Base-by-base conservation (phyloP, 768 basidiomycete species). In the Fomitopsis serialis region DNA sequence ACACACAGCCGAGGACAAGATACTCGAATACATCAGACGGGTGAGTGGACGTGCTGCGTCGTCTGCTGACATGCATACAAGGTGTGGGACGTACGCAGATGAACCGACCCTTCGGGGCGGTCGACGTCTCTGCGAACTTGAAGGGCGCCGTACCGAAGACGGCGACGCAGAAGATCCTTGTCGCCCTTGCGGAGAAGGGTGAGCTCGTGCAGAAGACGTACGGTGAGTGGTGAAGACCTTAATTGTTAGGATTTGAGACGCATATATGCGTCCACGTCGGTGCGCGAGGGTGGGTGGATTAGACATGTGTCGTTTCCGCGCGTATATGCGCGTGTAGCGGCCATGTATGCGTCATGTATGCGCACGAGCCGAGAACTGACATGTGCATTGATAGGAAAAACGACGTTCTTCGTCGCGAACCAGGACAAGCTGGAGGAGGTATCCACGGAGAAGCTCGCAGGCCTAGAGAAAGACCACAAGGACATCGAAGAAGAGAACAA, bases 51-150 rank as follows among this genome's bases (percentile, higher is more conserved):
- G 11, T 32, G 5, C 11, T 5, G 11, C 11, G 6, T 32, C 11
- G 6, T 6, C 11, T 32, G 6, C 29, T 32, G 29, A 6, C 11
- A 11, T 11, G 11, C 29, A 32, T 32, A 11, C 29, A 32, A 6
- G 29, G 6, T 32, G 29, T 22, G 17, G 17, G 5, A 42, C 17
- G 6, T 4, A 13, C 27, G 34, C 62, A 93, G 90, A 90, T 92
- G 82, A 96, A 96, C 68, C 79, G 92, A n/a, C 92, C 92, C 6
- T 95, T 86, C 63, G 92, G 92, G 8, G 92, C 91, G 55, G 92
- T 94, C 34, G 93, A 97, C 66, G 85, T 96, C 5, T 79, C 89
- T 15, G 90, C 92, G 10, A 97, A 97, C 69, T 72, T 97, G 27
- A 95, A 95, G 68, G 90, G 90, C 48, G 85, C 86, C 10, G 85